phyloP scores from a whole-genome alignment of 2,329 filamentous ascomycete genomes.

The Pseudopithomyces chartarum region DNA sequence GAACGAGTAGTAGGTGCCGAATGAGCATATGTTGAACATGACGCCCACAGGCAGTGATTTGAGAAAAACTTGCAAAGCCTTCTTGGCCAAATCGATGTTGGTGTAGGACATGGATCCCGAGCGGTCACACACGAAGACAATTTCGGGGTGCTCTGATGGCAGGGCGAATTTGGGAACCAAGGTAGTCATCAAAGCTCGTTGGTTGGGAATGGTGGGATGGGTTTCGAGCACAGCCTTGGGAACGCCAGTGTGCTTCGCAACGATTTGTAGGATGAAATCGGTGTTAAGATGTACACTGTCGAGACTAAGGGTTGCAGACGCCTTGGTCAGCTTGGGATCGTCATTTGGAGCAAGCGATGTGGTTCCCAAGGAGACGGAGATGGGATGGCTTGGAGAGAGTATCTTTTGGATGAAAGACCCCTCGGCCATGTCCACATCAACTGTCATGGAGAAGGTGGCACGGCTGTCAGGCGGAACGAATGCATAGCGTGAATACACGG shows the following conservation, averaged over 20 bases:
- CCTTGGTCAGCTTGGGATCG: conserved; percentile 61
- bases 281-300: conserved; percentile 59
- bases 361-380: conserved; percentile 67
- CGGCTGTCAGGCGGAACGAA: conserved; percentile 14
- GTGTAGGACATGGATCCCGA: conserved; percentile 66
- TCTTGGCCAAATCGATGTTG: conserved; percentile 59
- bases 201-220: conserved; percentile 64
- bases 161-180: conserved; percentile 73
- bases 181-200: conserved; percentile 71
- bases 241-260: conserved; percentile 63
- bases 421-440: conserved; percentile 64
- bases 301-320: conserved; percentile 65
- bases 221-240: conserved; percentile 70
- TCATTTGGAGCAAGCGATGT: conserved; percentile 54
- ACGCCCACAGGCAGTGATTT: conserved; percentile 67
- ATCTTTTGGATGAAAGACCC: conserved; percentile 64
- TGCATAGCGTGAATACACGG: conserved; percentile 18
- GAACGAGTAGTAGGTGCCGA: conserved; percentile 57
- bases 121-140: conserved; percentile 75
- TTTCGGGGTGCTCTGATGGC: conserved; percentile 61
- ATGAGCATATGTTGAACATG: conserved; percentile 74
- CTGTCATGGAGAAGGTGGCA: conserved; percentile 58
- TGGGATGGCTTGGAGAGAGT: conserved; percentile 70
- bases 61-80: conserved; percentile 66
- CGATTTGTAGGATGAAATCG: conserved; percentile 71